Evolutionary conservation across 1,139 yeast genomes (phyloP).

Genomic region (Ashbya aceris): DNA sequence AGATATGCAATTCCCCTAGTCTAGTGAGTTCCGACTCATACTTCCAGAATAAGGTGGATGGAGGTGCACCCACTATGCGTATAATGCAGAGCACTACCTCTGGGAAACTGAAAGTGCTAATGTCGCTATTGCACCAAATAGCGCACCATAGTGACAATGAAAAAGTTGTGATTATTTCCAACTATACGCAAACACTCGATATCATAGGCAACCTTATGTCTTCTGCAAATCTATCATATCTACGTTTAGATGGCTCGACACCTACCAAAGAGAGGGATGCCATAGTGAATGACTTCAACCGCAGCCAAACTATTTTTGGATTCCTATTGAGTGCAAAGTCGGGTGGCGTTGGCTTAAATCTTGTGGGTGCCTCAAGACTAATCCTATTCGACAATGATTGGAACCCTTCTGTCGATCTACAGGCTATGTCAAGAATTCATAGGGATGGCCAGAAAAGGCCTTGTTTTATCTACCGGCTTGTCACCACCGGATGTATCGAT

Average conservation of each 20-base stretch:
- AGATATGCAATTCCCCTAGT: slow-evolving; percentile 77
- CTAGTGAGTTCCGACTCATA: slow-evolving; percentile 39
- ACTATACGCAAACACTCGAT: slow-evolving; percentile 82
- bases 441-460: slow-evolving; percentile 83
- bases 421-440: slow-evolving; percentile 93
- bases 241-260: slow-evolving; percentile 79
- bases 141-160: slow-evolving; percentile 39
- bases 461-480: slow-evolving; percentile 72
- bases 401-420: slow-evolving; percentile 90
- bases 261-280: slow-evolving; percentile 54
- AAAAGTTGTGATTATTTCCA: slow-evolving; percentile 79
- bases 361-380: slow-evolving; percentile 83
- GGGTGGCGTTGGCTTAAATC: slow-evolving; percentile 89
- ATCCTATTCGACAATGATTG: slow-evolving; percentile 83
- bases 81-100: slow-evolving; percentile 30
- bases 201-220: slow-evolving; percentile 51
- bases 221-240: slow-evolving; percentile 42
- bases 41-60: slow-evolving; percentile 14
- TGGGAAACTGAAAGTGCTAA: slow-evolving; percentile 50
- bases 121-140: slow-evolving; percentile 46
- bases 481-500: slow-evolving; percentile 84
- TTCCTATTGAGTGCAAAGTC: slow-evolving; percentile 82
- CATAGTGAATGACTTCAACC: slow-evolving; percentile 65
- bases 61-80: slow-evolving; percentile 11
- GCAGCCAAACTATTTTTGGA: slow-evolving; percentile 41